Evolutionary conservation across 2,329 filamentous ascomycete genomes (phyloP).

Genomic region (Sporothrix euskadiensis): DNA sequence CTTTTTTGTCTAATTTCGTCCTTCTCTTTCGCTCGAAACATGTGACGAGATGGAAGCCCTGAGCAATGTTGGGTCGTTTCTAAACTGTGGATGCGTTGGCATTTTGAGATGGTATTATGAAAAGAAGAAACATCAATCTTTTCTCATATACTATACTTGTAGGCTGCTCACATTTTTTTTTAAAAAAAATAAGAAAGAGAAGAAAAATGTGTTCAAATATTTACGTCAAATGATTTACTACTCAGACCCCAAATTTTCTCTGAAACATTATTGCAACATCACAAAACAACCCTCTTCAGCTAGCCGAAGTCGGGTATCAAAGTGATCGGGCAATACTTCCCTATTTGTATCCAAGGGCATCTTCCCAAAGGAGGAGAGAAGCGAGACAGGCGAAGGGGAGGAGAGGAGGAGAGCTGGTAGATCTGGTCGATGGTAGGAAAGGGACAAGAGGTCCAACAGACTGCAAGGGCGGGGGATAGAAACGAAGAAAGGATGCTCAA

Average conservation of each 20-base stretch:
- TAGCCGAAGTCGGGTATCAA: background rate
- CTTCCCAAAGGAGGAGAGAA: background rate
- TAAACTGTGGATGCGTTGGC: too few relatives aligned
- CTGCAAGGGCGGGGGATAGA: background rate
- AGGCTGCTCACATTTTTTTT: background rate
- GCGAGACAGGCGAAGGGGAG: background rate
- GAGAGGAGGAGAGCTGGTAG: background rate
- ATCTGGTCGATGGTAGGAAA: background rate
- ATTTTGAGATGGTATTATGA: background rate
- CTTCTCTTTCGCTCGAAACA: background rate
- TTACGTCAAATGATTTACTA: background rate
- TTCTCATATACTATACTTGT: background rate
- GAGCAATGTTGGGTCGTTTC: background rate
- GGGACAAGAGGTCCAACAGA: background rate
- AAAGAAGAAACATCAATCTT: background rate
- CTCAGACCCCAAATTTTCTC: background rate
- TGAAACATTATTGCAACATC: background rate
- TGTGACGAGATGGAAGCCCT: background rate
- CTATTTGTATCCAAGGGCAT: background rate
- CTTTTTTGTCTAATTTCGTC: background rate
- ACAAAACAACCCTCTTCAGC: background rate
- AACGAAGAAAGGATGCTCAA: background rate
- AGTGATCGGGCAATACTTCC: background rate
- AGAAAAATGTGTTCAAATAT: too few relatives aligned
- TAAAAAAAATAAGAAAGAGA: background rate